A percentile compares a stretch with the other conserved stretches of the same genome.
Evolutionary conservation across 805 yeast genomes (phyloP).

Genomic region (Ogataea philodendri): DNA sequence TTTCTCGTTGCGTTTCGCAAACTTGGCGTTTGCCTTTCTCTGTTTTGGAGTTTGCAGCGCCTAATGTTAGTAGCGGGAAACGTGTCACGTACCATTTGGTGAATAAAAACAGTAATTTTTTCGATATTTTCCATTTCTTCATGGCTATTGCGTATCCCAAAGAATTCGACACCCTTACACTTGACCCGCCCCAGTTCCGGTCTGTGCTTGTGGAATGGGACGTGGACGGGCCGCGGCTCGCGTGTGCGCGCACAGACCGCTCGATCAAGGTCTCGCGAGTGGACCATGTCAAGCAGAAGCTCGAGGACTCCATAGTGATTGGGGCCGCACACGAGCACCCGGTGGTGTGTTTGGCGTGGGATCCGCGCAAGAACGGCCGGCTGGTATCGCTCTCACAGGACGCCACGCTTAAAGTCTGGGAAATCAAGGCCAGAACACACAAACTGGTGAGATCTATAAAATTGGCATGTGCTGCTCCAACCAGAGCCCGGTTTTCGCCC

Average conservation of each 20-base stretch:
- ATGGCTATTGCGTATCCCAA: slow-evolving; percentile 9
- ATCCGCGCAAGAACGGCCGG: slow-evolving; percentile 39
- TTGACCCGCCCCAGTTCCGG: slow-evolving; percentile 14
- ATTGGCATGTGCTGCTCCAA: slow-evolving; percentile 11
- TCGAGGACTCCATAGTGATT: slow-evolving; percentile 37
- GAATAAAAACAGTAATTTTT: neutral
- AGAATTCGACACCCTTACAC: slow-evolving; percentile 15
- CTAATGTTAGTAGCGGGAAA: slow-evolving; percentile 29
- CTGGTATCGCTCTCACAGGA: slow-evolving; percentile 49
- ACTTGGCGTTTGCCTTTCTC: slow-evolving; percentile 82
- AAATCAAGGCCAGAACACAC: slow-evolving; percentile 30
- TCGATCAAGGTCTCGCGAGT: slow-evolving; percentile 41
- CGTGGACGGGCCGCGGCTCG: slow-evolving; percentile 41
- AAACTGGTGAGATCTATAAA: slow-evolving; percentile 21
- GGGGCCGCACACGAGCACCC: slow-evolving; percentile 41
- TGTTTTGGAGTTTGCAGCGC: slow-evolving; percentile 84
- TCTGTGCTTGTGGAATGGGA: slow-evolving; percentile 33
- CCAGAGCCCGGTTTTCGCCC: slow-evolving; percentile 35
- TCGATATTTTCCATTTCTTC: slow-evolving; percentile 1
- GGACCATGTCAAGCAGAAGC: slow-evolving; percentile 25
- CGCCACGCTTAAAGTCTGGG: slow-evolving; percentile 43
- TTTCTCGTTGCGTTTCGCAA: slow-evolving; percentile 67
- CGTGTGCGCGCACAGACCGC: slow-evolving; percentile 43
- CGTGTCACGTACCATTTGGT: slow-evolving; percentile 6
- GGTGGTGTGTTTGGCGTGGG: slow-evolving; percentile 44